These are phyloP conservation scores for Penicillium silybi DNA, from an alignment of 495 filamentous ascomycete species.

Conservation along the genomic window DNA sequence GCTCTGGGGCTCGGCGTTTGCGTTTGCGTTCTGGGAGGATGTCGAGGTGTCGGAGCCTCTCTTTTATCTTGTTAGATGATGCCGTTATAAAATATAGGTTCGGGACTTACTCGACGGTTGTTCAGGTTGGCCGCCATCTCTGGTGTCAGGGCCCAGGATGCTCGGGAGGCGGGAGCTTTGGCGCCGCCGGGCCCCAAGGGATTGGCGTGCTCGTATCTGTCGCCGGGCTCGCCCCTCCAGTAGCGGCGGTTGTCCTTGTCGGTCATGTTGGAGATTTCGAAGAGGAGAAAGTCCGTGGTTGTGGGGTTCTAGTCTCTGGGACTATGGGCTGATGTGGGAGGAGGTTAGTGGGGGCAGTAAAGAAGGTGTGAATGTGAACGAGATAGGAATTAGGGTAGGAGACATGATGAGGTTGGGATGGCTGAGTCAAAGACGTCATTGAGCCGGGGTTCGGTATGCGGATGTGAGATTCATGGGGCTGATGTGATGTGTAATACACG, in stretches of 20 bases:
- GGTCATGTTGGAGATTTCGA: conserved; percentile 24
- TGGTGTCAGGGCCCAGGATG: conserved; percentile 23
- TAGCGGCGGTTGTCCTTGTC: conserved; percentile 25
- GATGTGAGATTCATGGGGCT: neutral
- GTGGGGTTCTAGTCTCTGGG: neutral
- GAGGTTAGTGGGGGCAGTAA: neutral
- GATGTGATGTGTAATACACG: neutral
- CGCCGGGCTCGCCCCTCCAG: conserved; percentile 39
- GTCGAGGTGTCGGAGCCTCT: conserved; percentile 26
- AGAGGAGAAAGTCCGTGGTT: conserved; percentile 3
- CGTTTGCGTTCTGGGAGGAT: conserved; percentile 8
- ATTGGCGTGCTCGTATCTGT: conserved; percentile 42
- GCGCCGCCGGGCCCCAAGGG: conserved; percentile 41
- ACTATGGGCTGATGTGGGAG: neutral
- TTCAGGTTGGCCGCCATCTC: conserved; percentile 12
- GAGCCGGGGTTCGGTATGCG: neutral
- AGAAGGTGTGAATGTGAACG: neutral
- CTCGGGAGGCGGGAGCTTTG: conserved; percentile 22
- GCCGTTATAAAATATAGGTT: no score
- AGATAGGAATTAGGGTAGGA: neutral
- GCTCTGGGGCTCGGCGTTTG: conserved; percentile 1
- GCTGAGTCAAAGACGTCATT: conserved; percentile 25
- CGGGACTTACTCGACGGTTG: conserved; percentile 15
- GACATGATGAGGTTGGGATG: neutral
- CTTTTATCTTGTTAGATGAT: neutral